phyloP scores from a whole-genome alignment of 176 grass and related monocot species.

The Carex kokanica region DNA sequence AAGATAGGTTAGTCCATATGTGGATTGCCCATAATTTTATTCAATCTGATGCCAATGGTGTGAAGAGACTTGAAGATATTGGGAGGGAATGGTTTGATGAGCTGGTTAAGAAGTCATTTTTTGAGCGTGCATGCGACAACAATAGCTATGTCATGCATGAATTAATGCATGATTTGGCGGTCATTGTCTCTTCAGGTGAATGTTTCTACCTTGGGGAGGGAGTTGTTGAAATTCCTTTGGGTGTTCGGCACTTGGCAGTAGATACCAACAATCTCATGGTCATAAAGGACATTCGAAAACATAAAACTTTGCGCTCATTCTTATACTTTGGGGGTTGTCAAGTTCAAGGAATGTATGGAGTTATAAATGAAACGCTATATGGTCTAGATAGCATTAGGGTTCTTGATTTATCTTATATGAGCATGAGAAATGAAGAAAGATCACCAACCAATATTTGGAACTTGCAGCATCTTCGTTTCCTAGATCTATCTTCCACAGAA shows the following conservation, averaged over 20 bases:
- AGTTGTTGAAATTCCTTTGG: conserved; percentile 22
- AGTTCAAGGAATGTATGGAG: background rate
- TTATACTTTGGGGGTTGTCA: conserved; percentile 28
- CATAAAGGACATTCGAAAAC: conserved; percentile 16
- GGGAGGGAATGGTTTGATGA: conserved; percentile 47
- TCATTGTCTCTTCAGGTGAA: conserved; percentile 34
- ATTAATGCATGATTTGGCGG: conserved; percentile 48
- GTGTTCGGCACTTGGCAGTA: conserved; percentile 39
- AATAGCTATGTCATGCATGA: conserved; percentile 45
- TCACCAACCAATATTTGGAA: conserved; percentile 14
- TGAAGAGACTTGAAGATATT: conserved; percentile 32
- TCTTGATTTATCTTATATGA: conserved; percentile 35
- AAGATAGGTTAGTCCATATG: conserved; percentile 32
- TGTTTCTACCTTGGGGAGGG: conserved; percentile 34
- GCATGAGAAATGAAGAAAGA: conserved; percentile 23
- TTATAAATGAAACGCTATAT: conserved; percentile 28
- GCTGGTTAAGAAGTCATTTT: conserved; percentile 41
- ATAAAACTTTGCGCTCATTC: conserved; percentile 38
- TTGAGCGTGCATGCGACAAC: conserved; percentile 24
- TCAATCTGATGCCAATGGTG: background rate
- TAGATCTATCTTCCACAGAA: conserved; percentile 36
- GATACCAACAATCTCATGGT: conserved; percentile 13
- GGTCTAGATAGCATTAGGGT: conserved; percentile 32
- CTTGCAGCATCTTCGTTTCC: conserved; percentile 46
- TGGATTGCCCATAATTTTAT: conserved; percentile 56